Base-by-base conservation (phyloP, 768 basidiomycete genomes). In the Tricholoma terreum region DNA sequence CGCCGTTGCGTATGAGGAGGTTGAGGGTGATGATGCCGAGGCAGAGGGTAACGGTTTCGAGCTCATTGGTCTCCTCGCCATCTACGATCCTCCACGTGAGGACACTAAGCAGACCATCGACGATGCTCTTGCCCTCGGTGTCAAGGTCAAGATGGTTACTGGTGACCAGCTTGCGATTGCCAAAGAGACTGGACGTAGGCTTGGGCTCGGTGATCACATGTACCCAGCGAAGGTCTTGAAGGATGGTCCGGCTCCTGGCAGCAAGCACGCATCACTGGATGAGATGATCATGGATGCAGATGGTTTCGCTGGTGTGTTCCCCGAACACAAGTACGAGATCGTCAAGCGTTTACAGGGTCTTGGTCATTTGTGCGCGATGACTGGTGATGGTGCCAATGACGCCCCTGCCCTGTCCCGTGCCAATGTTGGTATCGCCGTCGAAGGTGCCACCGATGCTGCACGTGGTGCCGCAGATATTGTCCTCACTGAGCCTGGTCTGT, bases 91-190 rank as follows among this genome's bases (percentile, higher is more conserved):
- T 59, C 96, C 96, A 61, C 94, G 96, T 75, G 90, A 90, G 1
- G 96, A 98, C 70, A 98, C 96, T 74, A 97, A 98, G 80, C 92
- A 97, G 77, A 98, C 96, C 17, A 98, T 98, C 69, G 95, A 98
- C 68, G 94, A 98, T 72, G 95, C 96, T 53, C 80, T 94, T 57
- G 87, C 88, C 56, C 92, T 98, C 70, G 96, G 96, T 74, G 94
- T 98, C 66, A 90, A 88, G 72, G 95, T 98, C 73, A 98, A 98
- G 89, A 98, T 98, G 96, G 96, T 98, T 59, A 98, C 96, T n/a
- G 96, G 96, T 81, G 96, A 98, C 73, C 96, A 98, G 80, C 92
- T 98, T 70, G 96, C 96, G 63, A 98, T 98, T 65, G 96, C 96
- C 35, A 98, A 98, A 84, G 96, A 98, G 75, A 98, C 96, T 60